A percentile compares a stretch with the other conserved stretches of the same genome.
Evolutionary conservation across 805 yeast genomes (phyloP).

Genomic region (Saccharomyces eubayanus): DNA sequence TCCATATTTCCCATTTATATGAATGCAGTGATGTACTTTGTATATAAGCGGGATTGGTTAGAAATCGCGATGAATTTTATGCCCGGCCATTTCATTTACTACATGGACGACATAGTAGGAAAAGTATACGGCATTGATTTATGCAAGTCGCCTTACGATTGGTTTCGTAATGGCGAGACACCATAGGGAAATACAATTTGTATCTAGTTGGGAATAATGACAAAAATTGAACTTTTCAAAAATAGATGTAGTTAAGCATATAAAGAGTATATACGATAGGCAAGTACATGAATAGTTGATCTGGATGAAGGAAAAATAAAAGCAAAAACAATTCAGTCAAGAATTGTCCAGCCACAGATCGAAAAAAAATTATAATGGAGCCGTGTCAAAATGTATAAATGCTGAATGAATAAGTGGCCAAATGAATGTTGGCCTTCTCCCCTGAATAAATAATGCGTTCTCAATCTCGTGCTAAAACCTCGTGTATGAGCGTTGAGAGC

Average conservation of each 20-base stretch:
- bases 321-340: background rate
- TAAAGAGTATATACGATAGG: background rate
- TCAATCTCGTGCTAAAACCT: background rate
- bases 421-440: background rate
- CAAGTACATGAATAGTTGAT: background rate
- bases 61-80: conserved; percentile 21
- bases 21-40: conserved; percentile 18
- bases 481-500: background rate
- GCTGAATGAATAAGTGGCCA: background rate
- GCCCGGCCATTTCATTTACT: conserved; percentile 26
- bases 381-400: background rate
- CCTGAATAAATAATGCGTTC: background rate
- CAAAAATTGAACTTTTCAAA: background rate
- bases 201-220: background rate
- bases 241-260: background rate
- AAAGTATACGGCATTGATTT: conserved; percentile 24
- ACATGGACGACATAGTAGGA: conserved; percentile 20
- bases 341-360: background rate
- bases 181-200: background rate
- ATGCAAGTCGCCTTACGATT: conserved; percentile 23
- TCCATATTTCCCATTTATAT: conserved; percentile 18
- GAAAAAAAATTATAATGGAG: background rate
- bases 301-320: background rate
- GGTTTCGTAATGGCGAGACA: conserved; percentile 1
- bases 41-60: conserved; percentile 8